These are phyloP conservation scores for Hygrophoropsis aurantiaca DNA, from an alignment of 768 basidiomycete species.

Conservation along the genomic window DNA sequence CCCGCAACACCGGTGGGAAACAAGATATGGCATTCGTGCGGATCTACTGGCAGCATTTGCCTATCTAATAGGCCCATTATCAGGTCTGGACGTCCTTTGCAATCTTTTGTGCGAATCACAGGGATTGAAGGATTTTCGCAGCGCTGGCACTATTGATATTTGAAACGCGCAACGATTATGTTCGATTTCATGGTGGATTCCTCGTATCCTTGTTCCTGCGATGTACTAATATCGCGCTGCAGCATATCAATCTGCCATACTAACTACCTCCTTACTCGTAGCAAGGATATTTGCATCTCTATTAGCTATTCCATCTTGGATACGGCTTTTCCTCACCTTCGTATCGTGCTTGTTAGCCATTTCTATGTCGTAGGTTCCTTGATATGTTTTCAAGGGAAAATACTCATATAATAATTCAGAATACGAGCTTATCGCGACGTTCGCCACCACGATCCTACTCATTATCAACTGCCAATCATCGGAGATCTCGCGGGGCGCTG, in stretches of 20 bases:
- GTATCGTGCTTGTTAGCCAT: conserved; percentile 39
- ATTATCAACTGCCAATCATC: conserved; percentile 61
- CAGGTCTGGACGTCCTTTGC: conserved; percentile 49
- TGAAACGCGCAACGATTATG: conserved; percentile 76
- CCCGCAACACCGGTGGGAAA: conserved; percentile 66
- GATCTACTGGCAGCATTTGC: conserved; percentile 64
- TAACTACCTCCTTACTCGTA: conserved; percentile 61
- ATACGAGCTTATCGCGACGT: conserved; percentile 55
- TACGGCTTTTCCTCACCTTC: conserved; percentile 50
- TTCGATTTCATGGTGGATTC: conserved; percentile 72
- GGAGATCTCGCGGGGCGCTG: conserved; percentile 68
- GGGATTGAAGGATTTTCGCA: conserved; percentile 20
- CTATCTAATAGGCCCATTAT: conserved; percentile 69
- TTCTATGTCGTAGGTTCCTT: conserved; percentile 57
- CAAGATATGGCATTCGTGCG: conserved; percentile 62
- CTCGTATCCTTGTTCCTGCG: conserved; percentile 4
- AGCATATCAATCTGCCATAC: conserved; percentile 81
- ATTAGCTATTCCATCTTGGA: conserved; percentile 51
- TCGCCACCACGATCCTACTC: conserved; percentile 47
- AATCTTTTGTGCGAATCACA: conserved; percentile 1
- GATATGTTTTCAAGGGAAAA: not conserved
- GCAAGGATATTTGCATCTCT: conserved; percentile 56
- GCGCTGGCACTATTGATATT: conserved; percentile 65
- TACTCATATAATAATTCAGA: conserved; percentile 29
- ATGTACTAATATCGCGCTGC: conserved; percentile 8